Evolutionary conservation across 257 asterid species (phyloP).

Genomic region (Prunella vulgaris): DNA sequence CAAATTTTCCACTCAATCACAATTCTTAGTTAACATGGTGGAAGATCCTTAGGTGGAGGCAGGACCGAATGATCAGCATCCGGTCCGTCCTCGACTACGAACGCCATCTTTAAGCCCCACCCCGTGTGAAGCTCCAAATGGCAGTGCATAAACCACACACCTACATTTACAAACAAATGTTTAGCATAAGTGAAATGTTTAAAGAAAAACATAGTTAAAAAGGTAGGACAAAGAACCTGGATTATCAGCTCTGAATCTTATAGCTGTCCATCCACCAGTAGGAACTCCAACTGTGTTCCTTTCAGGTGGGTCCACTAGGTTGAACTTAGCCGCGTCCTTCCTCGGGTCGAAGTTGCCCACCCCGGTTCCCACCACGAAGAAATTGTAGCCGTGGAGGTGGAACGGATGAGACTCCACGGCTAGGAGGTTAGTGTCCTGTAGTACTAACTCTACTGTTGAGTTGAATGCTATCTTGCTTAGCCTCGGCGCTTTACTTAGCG

Average conservation of each 20-base stretch:
- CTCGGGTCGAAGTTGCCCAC: slow-evolving; percentile 29
- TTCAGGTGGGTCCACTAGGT: slow-evolving; percentile 32
- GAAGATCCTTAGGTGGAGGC: slow-evolving; percentile 43
- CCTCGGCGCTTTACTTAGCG: slow-evolving; percentile 14
- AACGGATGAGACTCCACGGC: slow-evolving; percentile 35
- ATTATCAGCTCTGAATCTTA: slow-evolving; percentile 33
- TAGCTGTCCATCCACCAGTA: slow-evolving; percentile 34
- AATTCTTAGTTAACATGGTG: slow-evolving; percentile 24
- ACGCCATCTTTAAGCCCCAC: slow-evolving; percentile 37
- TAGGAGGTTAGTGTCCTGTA: slow-evolving; percentile 37
- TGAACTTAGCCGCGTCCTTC: slow-evolving; percentile 22
- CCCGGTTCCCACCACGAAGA: slow-evolving; percentile 38
- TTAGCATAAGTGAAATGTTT: neutral
- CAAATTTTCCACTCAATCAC: neutral
- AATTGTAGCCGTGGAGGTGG: slow-evolving; percentile 37
- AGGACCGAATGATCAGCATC: slow-evolving; percentile 17
- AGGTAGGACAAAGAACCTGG: slow-evolving; percentile 18
- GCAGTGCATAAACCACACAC: slow-evolving; percentile 40
- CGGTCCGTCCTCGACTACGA: slow-evolving; percentile 35
- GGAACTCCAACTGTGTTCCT: slow-evolving; percentile 37
- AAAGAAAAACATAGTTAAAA: neutral
- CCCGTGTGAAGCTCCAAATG: slow-evolving; percentile 37
- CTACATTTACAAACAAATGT: neutral
- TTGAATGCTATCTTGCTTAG: slow-evolving; percentile 29
- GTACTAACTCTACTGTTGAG: slow-evolving; percentile 34